phyloP scores from a whole-genome alignment of 768 basidiomycete species.

The Trichaptum fuscoviolaceum region DNA sequence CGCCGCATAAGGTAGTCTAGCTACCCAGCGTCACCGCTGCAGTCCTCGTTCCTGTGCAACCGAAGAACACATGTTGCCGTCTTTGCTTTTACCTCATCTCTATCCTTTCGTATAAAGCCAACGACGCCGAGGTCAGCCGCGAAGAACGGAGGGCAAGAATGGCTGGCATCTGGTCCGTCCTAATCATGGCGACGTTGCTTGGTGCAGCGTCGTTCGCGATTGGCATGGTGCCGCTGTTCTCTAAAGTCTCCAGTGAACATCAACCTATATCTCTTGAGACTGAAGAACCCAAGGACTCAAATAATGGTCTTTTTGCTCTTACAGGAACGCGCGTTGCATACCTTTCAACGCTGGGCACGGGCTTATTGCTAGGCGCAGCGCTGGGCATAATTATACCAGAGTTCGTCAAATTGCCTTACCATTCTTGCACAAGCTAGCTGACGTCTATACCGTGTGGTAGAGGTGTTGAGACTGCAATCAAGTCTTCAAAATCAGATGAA shows the following conservation, averaged over 20 bases:
- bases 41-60: background rate
- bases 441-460: conserved; percentile 29
- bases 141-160: conserved; percentile 14
- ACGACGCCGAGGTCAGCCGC: background rate
- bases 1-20: background rate
- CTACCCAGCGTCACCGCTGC: background rate
- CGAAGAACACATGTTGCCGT: background rate
- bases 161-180: conserved; percentile 34
- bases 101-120: background rate
- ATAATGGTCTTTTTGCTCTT: conserved; percentile 12
- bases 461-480: conserved; percentile 61
- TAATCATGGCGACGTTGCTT: conserved; percentile 56
- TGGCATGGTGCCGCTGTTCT: conserved; percentile 72
- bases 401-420: conserved; percentile 43
- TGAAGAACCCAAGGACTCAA: conserved; percentile 5
- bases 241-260: conserved; percentile 58
- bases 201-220: conserved; percentile 59
- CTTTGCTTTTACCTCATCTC: background rate
- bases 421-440: conserved; percentile 3
- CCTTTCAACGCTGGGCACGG: conserved; percentile 64
- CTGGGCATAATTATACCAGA: conserved; percentile 92
- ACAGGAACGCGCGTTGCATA: conserved; percentile 37
- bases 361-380: conserved; percentile 84
- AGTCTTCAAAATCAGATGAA: conserved; percentile 28
- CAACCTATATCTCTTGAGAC: conserved; percentile 12